A percentile compares a stretch with the other conserved stretches of the same genome.
These are phyloP conservation scores for Leccinum variicolor DNA, from an alignment of 768 basidiomycete species.

Conservation along the genomic window DNA sequence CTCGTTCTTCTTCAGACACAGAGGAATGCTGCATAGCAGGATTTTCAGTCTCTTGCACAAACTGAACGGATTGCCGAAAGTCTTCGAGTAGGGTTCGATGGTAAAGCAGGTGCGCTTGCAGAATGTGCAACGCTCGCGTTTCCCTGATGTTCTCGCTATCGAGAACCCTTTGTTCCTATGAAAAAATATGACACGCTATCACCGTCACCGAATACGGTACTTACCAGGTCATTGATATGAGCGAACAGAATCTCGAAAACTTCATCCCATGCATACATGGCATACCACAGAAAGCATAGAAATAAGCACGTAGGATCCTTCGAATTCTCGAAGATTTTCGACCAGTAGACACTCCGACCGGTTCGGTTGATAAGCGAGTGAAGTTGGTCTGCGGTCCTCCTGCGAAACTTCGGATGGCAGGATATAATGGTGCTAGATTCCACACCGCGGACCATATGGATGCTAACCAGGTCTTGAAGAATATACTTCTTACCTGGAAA, in stretches of 20 bases:
- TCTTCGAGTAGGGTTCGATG: constrained; percentile 52
- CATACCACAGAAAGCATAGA: constrained; percentile 54
- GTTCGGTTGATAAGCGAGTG: constrained; percentile 28
- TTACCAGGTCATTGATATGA: constrained; percentile 50
- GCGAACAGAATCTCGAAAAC: constrained; percentile 48
- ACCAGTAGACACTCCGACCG: constrained; percentile 33
- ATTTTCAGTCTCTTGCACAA: constrained; percentile 46
- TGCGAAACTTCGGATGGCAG: constrained; percentile 26
- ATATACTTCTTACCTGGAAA: constrained; percentile 19
- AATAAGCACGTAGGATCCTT: constrained; percentile 56
- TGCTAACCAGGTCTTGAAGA: constrained; percentile 46
- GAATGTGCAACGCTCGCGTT: constrained; percentile 52
- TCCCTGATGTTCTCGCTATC: constrained; percentile 37
- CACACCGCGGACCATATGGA: constrained; percentile 46
- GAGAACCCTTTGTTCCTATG: constrained; percentile 46
- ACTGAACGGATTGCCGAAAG: constrained; percentile 49
- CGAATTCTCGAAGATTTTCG: constrained; percentile 20
- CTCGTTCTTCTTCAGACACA: constrained; percentile 12
- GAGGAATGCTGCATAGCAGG: constrained; percentile 39
- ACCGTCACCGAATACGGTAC: constrained; percentile 5
- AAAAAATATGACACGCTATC: background rate
- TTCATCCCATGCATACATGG: constrained; percentile 62
- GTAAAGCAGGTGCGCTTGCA: constrained; percentile 57
- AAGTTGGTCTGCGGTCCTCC: constrained; percentile 23
- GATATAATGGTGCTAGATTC: constrained; percentile 25